phyloP scores from a whole-genome alignment of 495 filamentous ascomycete species.

The Choiromyces venosus region DNA sequence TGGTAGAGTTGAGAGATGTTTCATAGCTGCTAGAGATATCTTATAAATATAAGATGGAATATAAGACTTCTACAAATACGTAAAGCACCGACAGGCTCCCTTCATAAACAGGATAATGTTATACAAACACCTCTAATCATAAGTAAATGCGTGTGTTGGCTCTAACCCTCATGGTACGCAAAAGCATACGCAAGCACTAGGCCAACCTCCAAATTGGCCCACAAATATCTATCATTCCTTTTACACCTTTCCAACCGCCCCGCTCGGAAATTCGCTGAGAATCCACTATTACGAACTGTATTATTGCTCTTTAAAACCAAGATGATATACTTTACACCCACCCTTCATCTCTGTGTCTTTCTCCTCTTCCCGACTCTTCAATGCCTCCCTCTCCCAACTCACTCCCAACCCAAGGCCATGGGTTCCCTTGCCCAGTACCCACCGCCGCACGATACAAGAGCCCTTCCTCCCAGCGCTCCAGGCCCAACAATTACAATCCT shows the following conservation, averaged over 20 bases:
- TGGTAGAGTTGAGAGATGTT: not conserved
- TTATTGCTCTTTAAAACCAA: not conserved
- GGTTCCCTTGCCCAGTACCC: not conserved
- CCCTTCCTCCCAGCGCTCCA: not conserved
- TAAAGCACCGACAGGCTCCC: not conserved
- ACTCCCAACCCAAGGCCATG: not conserved
- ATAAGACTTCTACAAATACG: no score
- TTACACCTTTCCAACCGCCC: not conserved
- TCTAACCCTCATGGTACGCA: not conserved
- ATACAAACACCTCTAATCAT: not conserved
- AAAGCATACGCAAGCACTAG: not conserved
- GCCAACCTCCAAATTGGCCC: not conserved
- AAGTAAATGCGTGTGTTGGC: not conserved
- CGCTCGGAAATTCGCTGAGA: not conserved
- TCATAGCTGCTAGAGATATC: not conserved
- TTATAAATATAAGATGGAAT: not conserved
- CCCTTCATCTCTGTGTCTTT: not conserved
- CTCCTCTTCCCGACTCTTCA: not conserved
- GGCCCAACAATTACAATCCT: not conserved
- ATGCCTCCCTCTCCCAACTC: not conserved
- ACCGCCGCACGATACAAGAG: not conserved
- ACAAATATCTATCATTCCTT: not conserved
- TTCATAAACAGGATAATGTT: not conserved
- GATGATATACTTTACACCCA: not conserved
- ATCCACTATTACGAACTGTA: not conserved